phyloP scores from a whole-genome alignment of 441 rosid species.

The Cnidoscolus chayamansa region DNA sequence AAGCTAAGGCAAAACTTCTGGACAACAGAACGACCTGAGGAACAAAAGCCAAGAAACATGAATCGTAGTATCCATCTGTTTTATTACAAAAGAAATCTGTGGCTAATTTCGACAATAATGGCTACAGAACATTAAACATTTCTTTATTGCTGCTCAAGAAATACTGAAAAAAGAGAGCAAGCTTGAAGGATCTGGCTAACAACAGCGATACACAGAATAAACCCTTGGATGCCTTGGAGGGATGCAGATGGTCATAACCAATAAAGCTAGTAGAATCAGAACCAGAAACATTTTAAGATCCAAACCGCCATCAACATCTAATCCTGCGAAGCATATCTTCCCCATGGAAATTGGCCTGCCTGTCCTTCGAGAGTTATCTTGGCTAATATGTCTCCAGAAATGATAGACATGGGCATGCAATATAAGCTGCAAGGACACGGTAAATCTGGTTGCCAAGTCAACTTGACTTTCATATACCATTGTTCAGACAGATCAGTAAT shows the following conservation, averaged over 20 bases:
- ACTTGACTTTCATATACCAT: no score
- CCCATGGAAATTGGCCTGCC: constrained; percentile 1
- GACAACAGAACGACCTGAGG: background rate
- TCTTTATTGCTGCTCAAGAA: background rate
- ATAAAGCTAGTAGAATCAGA: constrained; percentile 25
- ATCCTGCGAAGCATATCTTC: constrained; percentile 7
- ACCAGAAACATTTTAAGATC: constrained; percentile 23
- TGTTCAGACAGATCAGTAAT: no score
- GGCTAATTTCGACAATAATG: background rate
- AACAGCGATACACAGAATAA: constrained; percentile 21
- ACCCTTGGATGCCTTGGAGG: constrained; percentile 15
- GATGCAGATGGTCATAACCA: constrained; percentile 25
- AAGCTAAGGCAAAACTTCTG: background rate
- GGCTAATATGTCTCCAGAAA: no score
- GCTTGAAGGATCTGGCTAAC: background rate
- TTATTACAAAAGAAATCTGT: no score
- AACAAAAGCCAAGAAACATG: no score
- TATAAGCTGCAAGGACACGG: no score
- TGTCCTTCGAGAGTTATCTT: background rate
- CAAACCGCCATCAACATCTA: constrained; percentile 24
- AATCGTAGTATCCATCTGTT: no score
- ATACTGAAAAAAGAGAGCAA: background rate
- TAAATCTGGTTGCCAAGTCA: no score
- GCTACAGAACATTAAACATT: background rate
- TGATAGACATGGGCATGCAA: no score